Conservation (phyloP, 2,329 filamentous ascomycete species). For the Grosmannia clavigera region DNA sequence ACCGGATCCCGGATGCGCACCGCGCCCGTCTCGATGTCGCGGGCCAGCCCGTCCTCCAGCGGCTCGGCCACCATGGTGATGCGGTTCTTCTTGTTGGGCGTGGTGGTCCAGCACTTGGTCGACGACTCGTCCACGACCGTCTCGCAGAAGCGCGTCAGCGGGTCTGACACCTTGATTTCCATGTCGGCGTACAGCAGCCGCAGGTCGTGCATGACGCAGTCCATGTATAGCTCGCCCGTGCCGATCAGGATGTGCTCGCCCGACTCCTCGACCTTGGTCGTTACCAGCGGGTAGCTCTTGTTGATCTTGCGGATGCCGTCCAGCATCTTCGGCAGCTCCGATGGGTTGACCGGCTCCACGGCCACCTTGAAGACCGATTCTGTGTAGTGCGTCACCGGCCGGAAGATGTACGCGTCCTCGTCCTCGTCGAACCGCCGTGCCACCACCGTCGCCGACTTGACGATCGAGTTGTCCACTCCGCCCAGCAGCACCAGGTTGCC, state of each 20-base stretch:
- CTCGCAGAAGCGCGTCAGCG: conserved; percentile 94
- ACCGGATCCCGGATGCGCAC: conserved; percentile 90
- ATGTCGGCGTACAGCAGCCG: conserved; percentile 92
- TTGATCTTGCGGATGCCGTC: conserved; percentile 94
- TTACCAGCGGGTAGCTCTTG: conserved; percentile 92
- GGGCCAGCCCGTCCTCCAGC: conserved; percentile 84
- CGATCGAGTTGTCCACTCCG: conserved; percentile 93
- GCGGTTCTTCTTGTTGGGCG: conserved; percentile 98
- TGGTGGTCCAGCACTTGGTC: conserved; percentile 95
- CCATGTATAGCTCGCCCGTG: conserved; percentile 98
- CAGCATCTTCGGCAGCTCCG: conserved; percentile 95
- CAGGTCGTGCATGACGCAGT: conserved; percentile 92
- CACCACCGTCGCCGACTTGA: conserved; percentile 90
- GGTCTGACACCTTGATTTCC: conserved; percentile 98
- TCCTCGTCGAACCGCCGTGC: conserved; percentile 68
- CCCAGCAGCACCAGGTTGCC: conserved; percentile 88
- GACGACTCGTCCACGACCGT: conserved; percentile 95
- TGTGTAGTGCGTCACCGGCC: conserved; percentile 84
- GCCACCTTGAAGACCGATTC: conserved; percentile 97
- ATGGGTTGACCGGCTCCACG: conserved; percentile 95
- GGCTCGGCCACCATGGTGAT: conserved; percentile 98
- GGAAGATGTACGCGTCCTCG: conserved; percentile 92
- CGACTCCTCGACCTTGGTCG: conserved; percentile 95
- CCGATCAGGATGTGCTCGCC: conserved; percentile 92
- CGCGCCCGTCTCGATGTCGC: conserved; percentile 82